phyloP scores from a whole-genome alignment of 2,329 filamentous ascomycete species.

The Diplodia scrobiculata region DNA sequence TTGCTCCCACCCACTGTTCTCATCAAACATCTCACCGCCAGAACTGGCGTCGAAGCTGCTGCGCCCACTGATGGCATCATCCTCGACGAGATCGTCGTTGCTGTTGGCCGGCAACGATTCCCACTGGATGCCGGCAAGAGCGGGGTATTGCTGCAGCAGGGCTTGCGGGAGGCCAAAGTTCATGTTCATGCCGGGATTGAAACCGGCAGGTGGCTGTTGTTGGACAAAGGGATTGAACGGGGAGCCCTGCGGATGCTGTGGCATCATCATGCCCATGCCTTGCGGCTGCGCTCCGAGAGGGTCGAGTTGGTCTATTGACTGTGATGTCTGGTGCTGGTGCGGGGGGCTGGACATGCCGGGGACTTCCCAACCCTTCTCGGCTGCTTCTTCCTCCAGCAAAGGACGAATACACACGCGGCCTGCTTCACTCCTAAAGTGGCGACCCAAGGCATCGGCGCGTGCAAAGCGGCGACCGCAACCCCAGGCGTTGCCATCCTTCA shows the following conservation, averaged over 20 bases:
- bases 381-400: constrained; percentile 90
- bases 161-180: constrained; percentile 76
- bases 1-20: constrained; percentile 51
- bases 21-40: constrained; percentile 69
- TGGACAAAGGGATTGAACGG: constrained; percentile 21
- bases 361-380: constrained; percentile 66
- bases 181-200: constrained; percentile 35
- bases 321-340: constrained; percentile 46
- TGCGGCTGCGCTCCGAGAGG: constrained; percentile 39
- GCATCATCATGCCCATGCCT: constrained; percentile 39
- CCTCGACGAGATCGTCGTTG: constrained; percentile 42
- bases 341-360: constrained; percentile 62
- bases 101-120: constrained; percentile 67
- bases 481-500: constrained; percentile 83
- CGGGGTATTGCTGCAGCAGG: constrained; percentile 87
- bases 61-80: constrained; percentile 65
- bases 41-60: constrained; percentile 80
- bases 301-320: constrained; percentile 16
- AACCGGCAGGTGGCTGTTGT: constrained; percentile 12
- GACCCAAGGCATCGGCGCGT: constrained; percentile 87
- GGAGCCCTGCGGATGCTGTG: constrained; percentile 39
- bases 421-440: constrained; percentile 94
- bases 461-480: constrained; percentile 92
- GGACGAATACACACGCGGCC: constrained; percentile 96
- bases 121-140: constrained; percentile 89